Evolutionary conservation across 176 grass and related monocot species (phyloP), one percentile per base, ranked within the genome.

Genomic region (Sorghum bicolor): DNA sequence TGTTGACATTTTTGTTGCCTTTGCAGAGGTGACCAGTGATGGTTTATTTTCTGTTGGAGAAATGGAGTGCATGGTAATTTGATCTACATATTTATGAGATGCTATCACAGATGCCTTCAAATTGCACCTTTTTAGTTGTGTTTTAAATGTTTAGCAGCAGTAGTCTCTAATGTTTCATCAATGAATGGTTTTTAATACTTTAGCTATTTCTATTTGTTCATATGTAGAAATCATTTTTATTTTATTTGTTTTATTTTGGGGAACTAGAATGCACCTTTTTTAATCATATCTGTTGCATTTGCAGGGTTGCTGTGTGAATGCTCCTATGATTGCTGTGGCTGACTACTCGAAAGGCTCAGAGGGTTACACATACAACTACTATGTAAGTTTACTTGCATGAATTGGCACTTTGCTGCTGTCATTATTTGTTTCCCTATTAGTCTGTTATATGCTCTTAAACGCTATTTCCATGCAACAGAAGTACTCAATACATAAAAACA

Each of bases 11-110:
- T 89, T 85, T 84, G 4, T 60, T 81, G 80, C 78, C 72, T 79
- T 86, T 58, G 57, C 89, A 98, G 96, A 98, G 86, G 85, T 98
- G 64, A 98, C 96, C 53, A 89, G 92, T 26, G 96, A 98, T 92
- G 96, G 96, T 75, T 77, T 98, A 85, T 98, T 98, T 91, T 93
- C 88, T 68, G 96, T 98, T 39, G 96, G 91, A 63, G 96, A 98
- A 86, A 98, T 98, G 93, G 91, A 98, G 69, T 98, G 96, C 85
- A 98, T 98, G 96, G 96, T 98, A 93, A 87, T 19, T 0, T 55
- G 36, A 48, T 53, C 13, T 30, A 48, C 58, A 28, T 22, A 37
- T 81, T 81, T 65, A 53, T 10, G 10, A 30, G n/a, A 47, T 75
- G 57, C 36, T 66, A 31, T 22, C 37, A 6, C 20, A 12, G 5